Evolutionary conservation across 345 rosid species (phyloP), one percentile per base, ranked within the genome.

Genomic region (Angophora floribunda): DNA sequence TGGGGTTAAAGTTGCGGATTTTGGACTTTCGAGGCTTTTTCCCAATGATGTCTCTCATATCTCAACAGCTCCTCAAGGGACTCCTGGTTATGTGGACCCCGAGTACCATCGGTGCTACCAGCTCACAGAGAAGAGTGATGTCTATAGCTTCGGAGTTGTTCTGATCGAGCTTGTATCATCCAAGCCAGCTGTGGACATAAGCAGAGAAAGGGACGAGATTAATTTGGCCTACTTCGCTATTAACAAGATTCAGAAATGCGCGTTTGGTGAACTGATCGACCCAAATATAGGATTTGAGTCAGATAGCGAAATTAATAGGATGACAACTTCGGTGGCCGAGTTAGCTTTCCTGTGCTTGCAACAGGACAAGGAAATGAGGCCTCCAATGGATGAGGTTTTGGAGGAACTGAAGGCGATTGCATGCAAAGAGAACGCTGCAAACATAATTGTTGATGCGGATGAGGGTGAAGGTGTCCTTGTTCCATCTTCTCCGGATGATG

Each of bases 41-140:
- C 86, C 88, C 13, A 30, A 4, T 17, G 86, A 89, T 49, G 90
- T 89, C 53, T 51, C 88, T 12, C n/a, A 86, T 30, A 86, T 89
- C 24, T 89, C 51, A 0, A 86, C 21, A 1, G 86, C 90, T n/a
- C 90, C 90, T 28, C 90, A 87, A 70, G 90, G 90, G 8, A 89
- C 89, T 30, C 90, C 89, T 13, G 90, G 90, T 5, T 89, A 89
- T 51, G 89, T 87, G 5, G 90, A 89, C 53, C 90, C 87, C 4
- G 51, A 89, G 45, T 89, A 84, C 87, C 41, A n/a, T 49, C 50
- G 61, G 53, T 89, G 52, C 90, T 89, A 89, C 65, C 87, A 85
- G 52, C 85, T 89, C 49, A 89, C 87, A 1, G 86, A 86, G 44
- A 89, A 89, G 87, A 89, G 90, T 32, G 90, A 87, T 3, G 89